Evolutionary conservation across 805 yeast species (phyloP), one percentile per base, ranked within the genome.

Genomic region (Schwanniomyces sp.): DNA sequence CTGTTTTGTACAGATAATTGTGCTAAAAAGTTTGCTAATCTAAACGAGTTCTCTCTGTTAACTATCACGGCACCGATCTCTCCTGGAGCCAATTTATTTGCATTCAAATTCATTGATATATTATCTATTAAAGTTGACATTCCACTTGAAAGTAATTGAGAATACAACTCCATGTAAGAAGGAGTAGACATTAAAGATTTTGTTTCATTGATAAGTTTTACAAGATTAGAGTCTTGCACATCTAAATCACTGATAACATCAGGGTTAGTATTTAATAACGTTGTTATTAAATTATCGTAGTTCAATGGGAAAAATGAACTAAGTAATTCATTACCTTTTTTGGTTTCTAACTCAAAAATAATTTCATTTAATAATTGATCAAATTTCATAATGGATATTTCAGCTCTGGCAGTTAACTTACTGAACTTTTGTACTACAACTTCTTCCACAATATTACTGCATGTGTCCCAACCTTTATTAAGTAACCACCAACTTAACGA

Each of bases 401-500:
- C 91, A 16, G 87, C 81, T 52, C 91, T 78, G 29, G 96, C 95
- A 52, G 82, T 84, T 26, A 88, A 69, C 9, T 74, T 75, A 9
- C 72, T 78, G 62, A 90, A 89, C 21, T 82, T 83, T 28, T 72
- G 74, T 27, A 71, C 74, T 3, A 92, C 91, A 4, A 79, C 69
- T 1, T 64, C 60, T 56, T 82, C 81, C 26, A 89, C 80, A 17
- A 75, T 66, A 26, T 73, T 67, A 18, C 80, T 74, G 30, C 88
- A 68, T 29, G 74, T 69, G 18, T 75, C 57, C 91, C 94, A 90
- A 0, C 98, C 98, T 53, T 84, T 81, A 64, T 92, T 91, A 43
- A 92, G 72, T 40, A 92, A 66, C 97, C 97, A 92, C 97, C 97
- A 92, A 51, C 91, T 85, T 52, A 90, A 79, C 0, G 96, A 86